Percentiles rank a stretch among this genome's conserved stretches.
phyloP scores from a whole-genome alignment of 1,284 basidiomycete species.

The Pseudozyma tsukubaensis region DNA sequence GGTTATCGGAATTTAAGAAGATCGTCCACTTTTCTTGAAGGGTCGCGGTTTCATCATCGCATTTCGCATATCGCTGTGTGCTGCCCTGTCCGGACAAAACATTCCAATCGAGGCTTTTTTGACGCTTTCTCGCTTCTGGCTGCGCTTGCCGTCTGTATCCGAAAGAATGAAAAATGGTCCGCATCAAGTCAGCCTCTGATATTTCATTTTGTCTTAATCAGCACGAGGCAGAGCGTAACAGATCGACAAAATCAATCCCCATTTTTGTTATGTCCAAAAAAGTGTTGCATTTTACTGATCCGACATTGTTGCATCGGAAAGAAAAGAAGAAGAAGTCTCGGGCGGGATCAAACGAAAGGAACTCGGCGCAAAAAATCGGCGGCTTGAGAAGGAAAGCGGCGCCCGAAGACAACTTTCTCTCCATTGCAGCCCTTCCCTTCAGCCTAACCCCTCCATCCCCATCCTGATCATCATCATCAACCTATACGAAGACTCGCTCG shows the following conservation, averaged over 20 bases:
- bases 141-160: constrained; percentile 10
- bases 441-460: not conserved
- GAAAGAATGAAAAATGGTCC: constrained; percentile 1
- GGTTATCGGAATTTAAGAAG: constrained; percentile 2
- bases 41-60: not conserved
- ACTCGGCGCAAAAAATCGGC: no score
- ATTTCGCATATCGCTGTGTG: constrained; percentile 19
- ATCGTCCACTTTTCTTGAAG: constrained; percentile 4
- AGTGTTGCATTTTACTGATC: no score
- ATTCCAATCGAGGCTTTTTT: constrained; percentile 1
- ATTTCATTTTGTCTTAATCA: not conserved
- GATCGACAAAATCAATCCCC: not conserved
- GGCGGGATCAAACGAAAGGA: no score
- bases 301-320: no score
- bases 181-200: not conserved
- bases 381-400: no score
- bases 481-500: not conserved
- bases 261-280: not conserved
- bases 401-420: no score
- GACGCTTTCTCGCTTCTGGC: not conserved
- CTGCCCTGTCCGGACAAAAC: constrained; percentile 7
- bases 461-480: constrained; percentile 9
- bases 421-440: not conserved
- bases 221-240: not conserved
- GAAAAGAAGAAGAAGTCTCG: no score